Percentiles rank a stretch among this genome's conserved stretches.
Evolutionary conservation across 352 stramenopile species (phyloP).

Genomic region (Globisporangium solare): DNA sequence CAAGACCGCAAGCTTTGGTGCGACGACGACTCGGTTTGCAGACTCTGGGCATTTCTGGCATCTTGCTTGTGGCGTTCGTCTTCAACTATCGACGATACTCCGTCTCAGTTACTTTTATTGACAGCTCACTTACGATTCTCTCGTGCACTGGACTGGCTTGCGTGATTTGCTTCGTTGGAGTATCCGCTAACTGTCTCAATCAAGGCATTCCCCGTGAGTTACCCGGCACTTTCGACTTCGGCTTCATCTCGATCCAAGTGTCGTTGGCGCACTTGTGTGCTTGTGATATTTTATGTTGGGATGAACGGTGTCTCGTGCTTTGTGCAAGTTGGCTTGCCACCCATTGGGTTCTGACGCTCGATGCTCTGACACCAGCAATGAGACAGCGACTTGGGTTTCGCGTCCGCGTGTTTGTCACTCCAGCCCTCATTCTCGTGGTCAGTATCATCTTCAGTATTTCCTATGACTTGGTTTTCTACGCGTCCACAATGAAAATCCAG

Average conservation of each 20-base stretch:
- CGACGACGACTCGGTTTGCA: background rate
- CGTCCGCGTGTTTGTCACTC: background rate
- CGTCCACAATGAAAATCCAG: background rate
- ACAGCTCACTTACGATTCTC: background rate
- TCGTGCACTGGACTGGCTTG: background rate
- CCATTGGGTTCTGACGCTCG: slow-evolving; percentile 21
- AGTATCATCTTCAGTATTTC: slow-evolving; percentile 7
- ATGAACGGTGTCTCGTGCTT: slow-evolving; percentile 6
- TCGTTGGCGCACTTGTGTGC: slow-evolving; percentile 13
- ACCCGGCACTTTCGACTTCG: slow-evolving; percentile 23
- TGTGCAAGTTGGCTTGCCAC: slow-evolving; percentile 16
- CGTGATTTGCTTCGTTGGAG: slow-evolving; percentile 1
- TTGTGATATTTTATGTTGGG: slow-evolving; percentile 24
- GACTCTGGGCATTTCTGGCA: background rate
- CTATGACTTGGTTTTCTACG: slow-evolving; percentile 4
- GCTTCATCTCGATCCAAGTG: slow-evolving; percentile 27
- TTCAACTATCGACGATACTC: background rate
- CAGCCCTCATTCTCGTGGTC: background rate
- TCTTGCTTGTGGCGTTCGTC: slow-evolving; percentile 3
- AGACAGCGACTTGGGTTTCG: slow-evolving; percentile 9
- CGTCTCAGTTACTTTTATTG: background rate
- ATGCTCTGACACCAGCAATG: slow-evolving; percentile 17
- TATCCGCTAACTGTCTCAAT: slow-evolving; percentile 5
- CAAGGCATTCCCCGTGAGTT: slow-evolving; percentile 2
- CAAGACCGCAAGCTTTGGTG: too few species aligned